Evolutionary conservation across 75 land plant species (phyloP).

Genomic region (Sequoia sempervirens): DNA sequence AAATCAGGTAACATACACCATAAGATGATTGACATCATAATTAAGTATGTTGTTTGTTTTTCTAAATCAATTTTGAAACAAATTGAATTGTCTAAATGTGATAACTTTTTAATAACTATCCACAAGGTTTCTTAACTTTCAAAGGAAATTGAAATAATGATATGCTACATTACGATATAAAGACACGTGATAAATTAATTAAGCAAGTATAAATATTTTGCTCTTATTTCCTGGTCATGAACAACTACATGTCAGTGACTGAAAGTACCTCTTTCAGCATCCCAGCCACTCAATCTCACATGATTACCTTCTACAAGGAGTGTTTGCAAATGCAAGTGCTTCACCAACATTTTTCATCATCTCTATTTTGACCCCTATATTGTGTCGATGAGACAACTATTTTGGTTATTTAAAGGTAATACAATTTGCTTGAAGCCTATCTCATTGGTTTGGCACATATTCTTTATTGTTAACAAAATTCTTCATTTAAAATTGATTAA

Average conservation of each 20-base stretch:
- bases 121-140: too few species aligned
- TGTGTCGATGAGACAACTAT: constrained; percentile 80
- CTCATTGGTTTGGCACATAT: constrained; percentile 71
- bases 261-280: constrained; percentile 96
- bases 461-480: constrained; percentile 81
- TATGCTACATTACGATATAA: too few species aligned
- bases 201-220: constrained; percentile 29
- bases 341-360: constrained; percentile 84
- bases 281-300: constrained; percentile 94
- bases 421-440: constrained; percentile 95
- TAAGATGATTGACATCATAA: too few species aligned
- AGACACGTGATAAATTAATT: too few species aligned
- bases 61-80: too few species aligned
- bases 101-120: too few species aligned
- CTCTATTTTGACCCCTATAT: constrained; percentile 94
- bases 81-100: too few species aligned
- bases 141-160: too few species aligned
- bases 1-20: too few species aligned
- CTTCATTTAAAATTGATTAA: constrained; percentile 75
- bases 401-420: constrained; percentile 93
- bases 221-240: constrained; percentile 88
- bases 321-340: constrained; percentile 95
- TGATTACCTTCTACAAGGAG: constrained; percentile 87
- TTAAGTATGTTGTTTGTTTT: too few species aligned
- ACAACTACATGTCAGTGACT: constrained; percentile 90